phyloP scores from a whole-genome alignment of 208 protist genomes.

The Trypanosoma scelopori region DNA sequence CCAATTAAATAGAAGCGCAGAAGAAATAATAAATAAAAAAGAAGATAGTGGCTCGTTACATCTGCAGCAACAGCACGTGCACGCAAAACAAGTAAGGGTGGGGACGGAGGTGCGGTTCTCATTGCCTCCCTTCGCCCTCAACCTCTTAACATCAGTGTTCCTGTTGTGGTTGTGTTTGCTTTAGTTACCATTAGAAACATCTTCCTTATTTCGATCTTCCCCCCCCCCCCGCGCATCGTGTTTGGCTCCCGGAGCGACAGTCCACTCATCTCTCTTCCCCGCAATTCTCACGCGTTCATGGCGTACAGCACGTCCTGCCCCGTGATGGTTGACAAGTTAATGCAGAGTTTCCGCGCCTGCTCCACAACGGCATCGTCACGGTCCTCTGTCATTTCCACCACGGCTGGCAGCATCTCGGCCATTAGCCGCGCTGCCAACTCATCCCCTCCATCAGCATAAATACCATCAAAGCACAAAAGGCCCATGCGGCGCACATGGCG shows the following conservation, averaged over 20 bases:
- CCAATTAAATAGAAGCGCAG: not conserved
- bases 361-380: constrained; percentile 78
- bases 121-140: too few relatives aligned
- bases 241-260: too few relatives aligned
- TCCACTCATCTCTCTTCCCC: not conserved
- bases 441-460: constrained; percentile 90
- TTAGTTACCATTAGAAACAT: too few relatives aligned
- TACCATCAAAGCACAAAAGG: constrained; percentile 66
- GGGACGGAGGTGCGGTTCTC: too few relatives aligned
- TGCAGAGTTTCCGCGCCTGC: constrained; percentile 76
- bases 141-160: too few relatives aligned
- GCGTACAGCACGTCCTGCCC: constrained; percentile 90
- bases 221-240: too few relatives aligned
- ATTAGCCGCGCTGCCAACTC: constrained; percentile 87
- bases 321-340: constrained; percentile 82
- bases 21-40: not conserved
- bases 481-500: constrained; percentile 65
- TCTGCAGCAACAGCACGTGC: too few relatives aligned
- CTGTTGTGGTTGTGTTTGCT: too few relatives aligned
- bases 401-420: constrained; percentile 87
- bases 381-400: constrained; percentile 90
- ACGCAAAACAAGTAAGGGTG: too few relatives aligned
- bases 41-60: not conserved
- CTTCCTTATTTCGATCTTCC: too few relatives aligned
- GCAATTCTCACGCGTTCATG: constrained; percentile 46